Conservation (phyloP, 768 basidiomycete species). For the Leccinum truebloodii region DNA sequence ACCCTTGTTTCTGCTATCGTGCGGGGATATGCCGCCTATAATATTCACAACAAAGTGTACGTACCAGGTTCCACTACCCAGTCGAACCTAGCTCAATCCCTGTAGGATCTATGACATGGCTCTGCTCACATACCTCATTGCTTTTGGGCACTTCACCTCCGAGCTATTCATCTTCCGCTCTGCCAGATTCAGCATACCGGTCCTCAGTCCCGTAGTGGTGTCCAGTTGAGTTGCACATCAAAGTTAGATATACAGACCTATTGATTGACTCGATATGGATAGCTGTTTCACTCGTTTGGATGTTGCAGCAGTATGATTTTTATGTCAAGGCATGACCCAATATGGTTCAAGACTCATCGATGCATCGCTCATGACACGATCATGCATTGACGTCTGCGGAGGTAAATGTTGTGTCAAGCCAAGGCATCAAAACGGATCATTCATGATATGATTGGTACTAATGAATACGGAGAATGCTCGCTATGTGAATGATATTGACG, state of each 20-base stretch:
- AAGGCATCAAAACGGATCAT: constrained; percentile 11
- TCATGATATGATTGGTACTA: constrained; percentile 1
- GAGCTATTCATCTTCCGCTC: constrained; percentile 85
- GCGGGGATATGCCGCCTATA: constrained; percentile 85
- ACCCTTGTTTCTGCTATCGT: constrained; percentile 84
- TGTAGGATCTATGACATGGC: constrained; percentile 87
- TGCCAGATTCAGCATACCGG: constrained; percentile 57
- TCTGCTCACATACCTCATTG: constrained; percentile 84
- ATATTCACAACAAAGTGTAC: constrained; percentile 81
- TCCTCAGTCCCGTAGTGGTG: constrained; percentile 77
- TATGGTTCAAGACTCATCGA: constrained; percentile 1
- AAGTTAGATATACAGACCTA: background rate
- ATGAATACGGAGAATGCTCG: background rate
- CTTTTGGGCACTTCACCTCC: constrained; percentile 85
- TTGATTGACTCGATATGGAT: constrained; percentile 17
- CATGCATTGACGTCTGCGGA: background rate
- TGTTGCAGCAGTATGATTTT: constrained; percentile 79
- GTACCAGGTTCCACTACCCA: constrained; percentile 25
- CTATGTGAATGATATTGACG: constrained; percentile 5
- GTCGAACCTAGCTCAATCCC: constrained; percentile 12
- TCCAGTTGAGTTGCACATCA: constrained; percentile 64
- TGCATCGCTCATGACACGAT: background rate
- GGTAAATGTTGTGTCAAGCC: constrained; percentile 53
- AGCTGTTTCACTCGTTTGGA: constrained; percentile 80
- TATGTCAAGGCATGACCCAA: constrained; percentile 53